Percentiles rank a stretch among this genome's conserved stretches.
phyloP scores from a whole-genome alignment of 257 asterid genomes.

The Oldenlandia corymbosa region DNA sequence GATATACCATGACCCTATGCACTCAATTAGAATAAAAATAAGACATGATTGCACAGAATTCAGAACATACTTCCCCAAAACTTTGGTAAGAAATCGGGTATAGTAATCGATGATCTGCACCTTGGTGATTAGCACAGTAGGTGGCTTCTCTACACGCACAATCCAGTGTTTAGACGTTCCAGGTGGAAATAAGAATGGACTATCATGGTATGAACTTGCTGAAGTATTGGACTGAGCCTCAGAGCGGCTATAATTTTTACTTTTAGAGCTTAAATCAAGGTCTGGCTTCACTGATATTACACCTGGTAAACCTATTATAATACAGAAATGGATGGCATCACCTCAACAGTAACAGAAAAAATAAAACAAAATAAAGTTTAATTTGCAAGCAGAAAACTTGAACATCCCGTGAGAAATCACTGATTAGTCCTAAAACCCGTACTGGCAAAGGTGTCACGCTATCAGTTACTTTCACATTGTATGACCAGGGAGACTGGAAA shows the following conservation, averaged over 20 bases:
- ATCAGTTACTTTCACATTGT: not conserved
- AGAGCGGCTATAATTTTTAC: slow-evolving; percentile 46
- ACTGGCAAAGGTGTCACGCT: not conserved
- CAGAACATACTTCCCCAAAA: slow-evolving; percentile 75
- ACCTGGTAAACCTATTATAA: slow-evolving; percentile 51
- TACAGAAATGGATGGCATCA: slow-evolving; percentile 4
- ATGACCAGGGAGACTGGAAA: not conserved
- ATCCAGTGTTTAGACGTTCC: slow-evolving; percentile 71
- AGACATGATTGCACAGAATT: slow-evolving; percentile 6
- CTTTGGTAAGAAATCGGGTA: slow-evolving; percentile 60
- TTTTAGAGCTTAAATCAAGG: slow-evolving; percentile 43
- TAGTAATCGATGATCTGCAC: slow-evolving; percentile 69
- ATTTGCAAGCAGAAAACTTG: not conserved
- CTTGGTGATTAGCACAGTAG: slow-evolving; percentile 53
- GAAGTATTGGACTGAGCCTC: slow-evolving; percentile 25
- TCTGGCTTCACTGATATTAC: slow-evolving; percentile 65
- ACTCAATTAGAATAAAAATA: not conserved
- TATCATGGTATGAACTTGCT: slow-evolving; percentile 23
- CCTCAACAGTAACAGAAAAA: not conserved
- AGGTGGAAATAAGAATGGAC: slow-evolving; percentile 45
- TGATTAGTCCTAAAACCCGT: not conserved
- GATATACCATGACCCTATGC: slow-evolving; percentile 1
- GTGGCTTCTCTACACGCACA: slow-evolving; percentile 64
- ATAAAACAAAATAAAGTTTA: not conserved
- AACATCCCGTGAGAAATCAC: not conserved